Evolutionary conservation across 495 filamentous ascomycete genomes (phyloP), one percentile per base, ranked within the genome.

Genomic region (Podospora didyma): DNA sequence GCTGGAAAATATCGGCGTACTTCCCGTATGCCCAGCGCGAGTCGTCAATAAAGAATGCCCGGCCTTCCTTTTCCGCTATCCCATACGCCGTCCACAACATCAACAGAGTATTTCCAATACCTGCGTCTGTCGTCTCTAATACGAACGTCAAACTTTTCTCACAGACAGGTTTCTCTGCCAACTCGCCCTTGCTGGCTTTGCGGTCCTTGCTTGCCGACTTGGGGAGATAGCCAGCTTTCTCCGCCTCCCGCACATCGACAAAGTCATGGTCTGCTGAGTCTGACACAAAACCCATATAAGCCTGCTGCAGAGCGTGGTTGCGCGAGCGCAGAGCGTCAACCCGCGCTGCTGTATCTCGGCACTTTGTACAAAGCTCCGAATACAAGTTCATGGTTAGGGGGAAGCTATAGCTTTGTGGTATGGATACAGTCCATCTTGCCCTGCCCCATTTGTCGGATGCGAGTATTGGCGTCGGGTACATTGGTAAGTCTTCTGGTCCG

Each of bases 51-150:
- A 90, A 90, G 63, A 92, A 92, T 1, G 81, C 77, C 20, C 89
- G 70, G 10, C 76, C 79, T 65, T 92, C 87, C 49, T 81, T 77
- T 62, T 83, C 72, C 5, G 89, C 88, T 35, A 92, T 69, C 11
- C 87, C 89, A 58, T 90, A 92, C 21, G 88, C 83, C 58, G 82
- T 85, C 87, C 88, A 92, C 35, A 92, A 59, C 66, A 85, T 79
- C 76, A 92, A 76, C 55, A 92, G 64, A 1, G 85, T 80, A 35
- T 79, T 83, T 7, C 88, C 89, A 3, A 92, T 67, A 12, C 87
- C 88, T 3, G 84, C 85, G 56, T 88, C 83, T 6, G 69, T 57
- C 12, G 86, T 81, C 62, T 89, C 86, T 58, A 92, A 72, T 7
- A 87, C 75, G 59, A 85, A 90, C 0, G 87, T 92, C 56, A 92